Base-by-base conservation (phyloP, 257 asterid genomes). In the Gardenia jasminoides region DNA sequence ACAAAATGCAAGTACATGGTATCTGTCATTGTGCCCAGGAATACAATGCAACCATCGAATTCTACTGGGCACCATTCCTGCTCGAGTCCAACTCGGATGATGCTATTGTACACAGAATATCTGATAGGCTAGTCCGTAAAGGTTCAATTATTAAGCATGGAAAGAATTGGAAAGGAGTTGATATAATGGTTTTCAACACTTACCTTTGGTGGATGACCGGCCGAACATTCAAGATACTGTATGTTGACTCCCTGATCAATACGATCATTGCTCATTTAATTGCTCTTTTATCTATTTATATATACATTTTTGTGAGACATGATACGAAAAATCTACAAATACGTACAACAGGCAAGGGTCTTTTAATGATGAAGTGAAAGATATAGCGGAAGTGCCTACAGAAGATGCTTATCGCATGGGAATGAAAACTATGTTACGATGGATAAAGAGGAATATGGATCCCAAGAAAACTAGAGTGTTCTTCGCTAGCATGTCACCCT, bases 161-260 rank as follows among this genome's bases (percentile, higher is more conserved):
- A 0, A 76, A 86, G 11, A 74, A 82, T 74, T 93, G 99, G 99
- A 89, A 86, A 85, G 89, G 87, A 13, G 96, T 88, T 2, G 97
- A 95, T 59, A 89, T 95, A 31, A 74, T 93, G 71, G 86, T 95
- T 7, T 95, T 95, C 91, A 89, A 93, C 83, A 86, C 96, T 30
- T 95, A 93, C 75, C 84, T 89, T 54, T 95, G 99, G 99, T 93
- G 99, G 99, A 89, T 84, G 80, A 56, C 90, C 1, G 93, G 92
- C 74, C 54, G 22, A 5, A 81, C 82, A 58, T 86, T 94, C 82
- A 85, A 88, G 33, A 76, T 94, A 33, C 48, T 89, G 97, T 93
- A 85, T 79, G 67, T 13, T 78, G 31, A 36, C 41, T 36, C 41
- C 58, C 4, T 20, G n/a, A n/a, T 12, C 20, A 13, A 19, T 64